Evolutionary conservation across 2,329 filamentous ascomycete genomes (phyloP).

Genomic region (Incumbomyces delicatus): DNA sequence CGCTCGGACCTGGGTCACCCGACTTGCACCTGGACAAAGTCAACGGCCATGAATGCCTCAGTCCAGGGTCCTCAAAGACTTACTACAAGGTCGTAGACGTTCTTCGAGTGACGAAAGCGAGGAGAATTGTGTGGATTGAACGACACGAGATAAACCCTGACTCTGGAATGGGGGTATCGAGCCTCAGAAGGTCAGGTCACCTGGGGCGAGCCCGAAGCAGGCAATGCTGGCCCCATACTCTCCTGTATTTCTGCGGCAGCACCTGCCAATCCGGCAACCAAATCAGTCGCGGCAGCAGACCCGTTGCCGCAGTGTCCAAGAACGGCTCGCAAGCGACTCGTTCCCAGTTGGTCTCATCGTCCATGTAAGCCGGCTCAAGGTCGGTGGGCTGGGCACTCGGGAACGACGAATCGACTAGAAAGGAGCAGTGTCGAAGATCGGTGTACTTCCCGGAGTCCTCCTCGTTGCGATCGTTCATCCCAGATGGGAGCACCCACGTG

Average conservation of each 20-base stretch:
- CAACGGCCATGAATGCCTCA: no score
- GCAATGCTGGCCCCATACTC: constrained; percentile 85
- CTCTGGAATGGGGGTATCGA: no score
- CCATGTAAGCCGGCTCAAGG: constrained; percentile 70
- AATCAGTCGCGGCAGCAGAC: constrained; percentile 62
- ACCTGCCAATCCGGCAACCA: constrained; percentile 68
- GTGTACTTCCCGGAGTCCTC: constrained; percentile 81
- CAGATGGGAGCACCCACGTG: constrained; percentile 70
- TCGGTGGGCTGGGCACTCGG: constrained; percentile 49
- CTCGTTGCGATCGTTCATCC: constrained; percentile 85
- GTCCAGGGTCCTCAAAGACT: no score
- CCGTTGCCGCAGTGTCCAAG: constrained; percentile 67
- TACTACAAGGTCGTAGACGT: no score
- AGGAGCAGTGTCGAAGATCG: constrained; percentile 63
- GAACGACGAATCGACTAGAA: constrained; percentile 80
- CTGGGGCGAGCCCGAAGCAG: constrained; percentile 45
- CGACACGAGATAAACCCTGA: no score
- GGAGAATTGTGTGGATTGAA: no score
- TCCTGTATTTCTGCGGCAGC: constrained; percentile 58
- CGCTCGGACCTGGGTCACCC: no score
- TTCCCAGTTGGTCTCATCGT: constrained; percentile 59
- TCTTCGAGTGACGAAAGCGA: no score
- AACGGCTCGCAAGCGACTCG: constrained; percentile 65
- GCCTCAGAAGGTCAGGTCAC: no score
- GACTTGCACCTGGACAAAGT: no score